Percentiles rank a stretch among this genome's conserved stretches.
phyloP scores from a whole-genome alignment of 2,329 filamentous ascomycete species.

The Juglanconis sp. region DNA sequence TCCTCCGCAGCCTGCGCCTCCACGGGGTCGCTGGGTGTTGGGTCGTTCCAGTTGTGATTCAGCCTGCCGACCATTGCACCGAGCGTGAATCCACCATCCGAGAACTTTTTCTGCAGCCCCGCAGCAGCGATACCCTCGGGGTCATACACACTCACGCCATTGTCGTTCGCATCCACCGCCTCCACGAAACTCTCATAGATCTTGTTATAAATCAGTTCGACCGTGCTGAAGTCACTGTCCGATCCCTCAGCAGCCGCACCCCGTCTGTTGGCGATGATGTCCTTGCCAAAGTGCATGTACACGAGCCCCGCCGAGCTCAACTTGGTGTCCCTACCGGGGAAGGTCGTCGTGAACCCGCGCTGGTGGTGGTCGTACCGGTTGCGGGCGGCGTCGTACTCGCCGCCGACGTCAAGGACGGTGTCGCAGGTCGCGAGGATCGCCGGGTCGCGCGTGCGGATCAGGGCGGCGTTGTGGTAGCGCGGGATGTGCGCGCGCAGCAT shows the following conservation, averaged over 20 bases:
- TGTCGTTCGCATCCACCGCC: slow-evolving; percentile 96
- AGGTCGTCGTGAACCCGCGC: slow-evolving; percentile 80
- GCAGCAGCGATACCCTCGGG: slow-evolving; percentile 64
- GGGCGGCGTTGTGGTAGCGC: slow-evolving; percentile 66
- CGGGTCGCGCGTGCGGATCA: slow-evolving; percentile 86
- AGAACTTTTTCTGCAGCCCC: slow-evolving; percentile 78
- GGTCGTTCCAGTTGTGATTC: slow-evolving; percentile 80
- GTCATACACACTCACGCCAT: slow-evolving; percentile 84
- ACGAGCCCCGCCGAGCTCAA: slow-evolving; percentile 91
- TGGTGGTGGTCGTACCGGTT: slow-evolving; percentile 98
- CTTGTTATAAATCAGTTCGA: slow-evolving; percentile 77
- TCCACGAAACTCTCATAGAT: slow-evolving; percentile 92
- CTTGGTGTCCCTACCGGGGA: slow-evolving; percentile 81
- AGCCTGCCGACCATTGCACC: slow-evolving; percentile 77
- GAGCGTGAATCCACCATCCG: slow-evolving; percentile 77
- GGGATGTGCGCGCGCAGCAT: slow-evolving; percentile 83
- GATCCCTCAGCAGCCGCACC: slow-evolving; percentile 27
- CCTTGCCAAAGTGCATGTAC: slow-evolving; percentile 90
- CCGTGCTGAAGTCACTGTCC: slow-evolving; percentile 60
- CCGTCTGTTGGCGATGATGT: slow-evolving; percentile 70
- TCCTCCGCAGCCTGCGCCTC: slow-evolving; percentile 75
- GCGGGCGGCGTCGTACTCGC: slow-evolving; percentile 74
- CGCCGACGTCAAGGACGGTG: slow-evolving; percentile 96
- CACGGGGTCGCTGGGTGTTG: slow-evolving; percentile 45
- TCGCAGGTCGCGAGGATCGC: slow-evolving; percentile 76